Conservation (phyloP, 2,329 filamentous ascomycete genomes). For the Colletotrichum cereale region DNA sequence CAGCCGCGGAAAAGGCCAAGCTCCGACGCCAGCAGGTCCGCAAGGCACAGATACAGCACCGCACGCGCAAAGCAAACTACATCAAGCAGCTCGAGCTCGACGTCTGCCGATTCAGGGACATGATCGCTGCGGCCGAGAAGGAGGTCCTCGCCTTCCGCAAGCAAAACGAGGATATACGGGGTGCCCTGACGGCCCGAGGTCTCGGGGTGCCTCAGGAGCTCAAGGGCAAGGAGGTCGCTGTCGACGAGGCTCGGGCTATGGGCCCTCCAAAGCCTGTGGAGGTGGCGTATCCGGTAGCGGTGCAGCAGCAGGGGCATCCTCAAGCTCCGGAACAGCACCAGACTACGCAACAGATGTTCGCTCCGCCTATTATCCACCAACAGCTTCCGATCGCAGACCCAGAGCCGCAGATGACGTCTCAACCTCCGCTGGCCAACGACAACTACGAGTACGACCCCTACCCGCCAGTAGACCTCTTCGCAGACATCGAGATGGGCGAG, state of each 20-base stretch:
- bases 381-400: slow-evolving; percentile 27
- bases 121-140: slow-evolving; percentile 57
- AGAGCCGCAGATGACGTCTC: slow-evolving; percentile 22
- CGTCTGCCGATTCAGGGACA: slow-evolving; percentile 59
- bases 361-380: slow-evolving; percentile 7
- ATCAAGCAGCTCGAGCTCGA: slow-evolving; percentile 67
- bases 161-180: slow-evolving; percentile 60
- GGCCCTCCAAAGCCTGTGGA: not conserved
- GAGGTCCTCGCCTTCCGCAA: slow-evolving; percentile 53
- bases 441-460: slow-evolving; percentile 32
- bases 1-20: slow-evolving; percentile 53
- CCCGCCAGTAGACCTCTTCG: slow-evolving; percentile 47
- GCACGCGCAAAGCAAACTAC: slow-evolving; percentile 68
- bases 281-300: not conserved
- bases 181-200: slow-evolving; percentile 48
- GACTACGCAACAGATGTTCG: not conserved
- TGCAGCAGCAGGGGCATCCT: not conserved
- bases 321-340: not conserved
- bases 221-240: slow-evolving; percentile 15
- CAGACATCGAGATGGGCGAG: slow-evolving; percentile 52
- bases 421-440: not conserved
- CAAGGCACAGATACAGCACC: slow-evolving; percentile 66
- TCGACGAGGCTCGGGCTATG: slow-evolving; percentile 1
- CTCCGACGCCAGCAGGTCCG: slow-evolving; percentile 64
- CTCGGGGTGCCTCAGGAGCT: slow-evolving; percentile 5